These are phyloP conservation scores for Plantago lanceolata DNA, from an alignment of 305 asterid species.

Conservation along the genomic window DNA sequence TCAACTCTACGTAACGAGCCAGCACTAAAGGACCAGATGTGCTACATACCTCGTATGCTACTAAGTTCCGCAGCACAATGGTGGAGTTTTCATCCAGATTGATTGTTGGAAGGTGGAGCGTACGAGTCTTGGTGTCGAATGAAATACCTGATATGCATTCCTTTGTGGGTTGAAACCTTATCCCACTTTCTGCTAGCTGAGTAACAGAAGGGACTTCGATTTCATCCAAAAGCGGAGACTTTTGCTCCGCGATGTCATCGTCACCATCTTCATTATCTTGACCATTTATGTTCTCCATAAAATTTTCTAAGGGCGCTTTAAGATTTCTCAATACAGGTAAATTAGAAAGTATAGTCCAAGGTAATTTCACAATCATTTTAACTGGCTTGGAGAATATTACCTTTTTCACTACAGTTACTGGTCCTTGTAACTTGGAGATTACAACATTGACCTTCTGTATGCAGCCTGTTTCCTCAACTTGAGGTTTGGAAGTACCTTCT, in stretches of 20 bases:
- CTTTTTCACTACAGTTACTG: conserved; percentile 24
- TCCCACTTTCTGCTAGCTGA: not conserved
- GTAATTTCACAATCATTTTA: conserved; percentile 33
- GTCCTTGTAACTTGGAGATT: conserved; percentile 16
- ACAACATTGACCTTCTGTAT: conserved; percentile 15
- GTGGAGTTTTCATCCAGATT: conserved; percentile 41
- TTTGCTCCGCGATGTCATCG: conserved; percentile 10
- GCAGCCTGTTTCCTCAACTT: not conserved
- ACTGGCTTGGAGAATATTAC: conserved; percentile 39
- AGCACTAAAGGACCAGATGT: conserved; percentile 40
- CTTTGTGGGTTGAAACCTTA: not conserved
- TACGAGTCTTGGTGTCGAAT: conserved; percentile 32
- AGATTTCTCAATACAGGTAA: conserved; percentile 36
- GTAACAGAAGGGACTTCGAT: conserved; percentile 5
- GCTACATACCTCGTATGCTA: conserved; percentile 52
- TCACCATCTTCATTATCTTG: conserved; percentile 21
- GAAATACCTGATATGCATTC: conserved; percentile 37
- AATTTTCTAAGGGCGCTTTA: conserved; percentile 32
- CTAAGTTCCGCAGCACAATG: conserved; percentile 44
- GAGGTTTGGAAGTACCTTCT: not conserved
- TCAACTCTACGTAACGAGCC: conserved; percentile 49
- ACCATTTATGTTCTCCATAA: conserved; percentile 15
- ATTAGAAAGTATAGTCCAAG: conserved; percentile 43
- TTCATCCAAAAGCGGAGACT: conserved; percentile 3
- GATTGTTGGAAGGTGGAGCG: conserved; percentile 37